phyloP scores from a whole-genome alignment of 176 grass and related monocot genomes.

The Eragrostis curvula region DNA sequence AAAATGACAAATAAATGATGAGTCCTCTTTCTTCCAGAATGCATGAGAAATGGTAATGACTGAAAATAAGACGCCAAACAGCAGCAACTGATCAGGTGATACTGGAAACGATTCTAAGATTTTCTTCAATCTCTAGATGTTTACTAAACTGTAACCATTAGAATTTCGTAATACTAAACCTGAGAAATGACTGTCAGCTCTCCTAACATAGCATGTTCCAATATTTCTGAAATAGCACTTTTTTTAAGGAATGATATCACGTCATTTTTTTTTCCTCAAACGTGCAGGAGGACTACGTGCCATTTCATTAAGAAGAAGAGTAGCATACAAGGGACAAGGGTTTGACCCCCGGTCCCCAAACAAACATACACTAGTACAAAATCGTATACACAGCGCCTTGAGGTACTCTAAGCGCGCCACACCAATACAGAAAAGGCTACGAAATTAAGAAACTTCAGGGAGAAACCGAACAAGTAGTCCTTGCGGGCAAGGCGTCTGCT shows the following conservation, averaged over 20 bases:
- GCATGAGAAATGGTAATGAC: background rate
- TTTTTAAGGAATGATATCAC: background rate
- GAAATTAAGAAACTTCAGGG: no score
- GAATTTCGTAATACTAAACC: background rate
- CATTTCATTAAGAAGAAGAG: no score
- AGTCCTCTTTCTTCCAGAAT: background rate
- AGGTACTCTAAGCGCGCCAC: no score
- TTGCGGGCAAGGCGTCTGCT: no score
- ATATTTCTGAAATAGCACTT: conserved; percentile 2
- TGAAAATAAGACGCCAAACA: background rate
- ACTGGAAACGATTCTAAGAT: background rate
- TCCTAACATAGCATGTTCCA: background rate
- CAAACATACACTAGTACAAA: no score
- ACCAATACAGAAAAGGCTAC: no score
- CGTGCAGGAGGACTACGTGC: no score
- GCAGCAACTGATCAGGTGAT: background rate
- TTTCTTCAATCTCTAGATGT: background rate
- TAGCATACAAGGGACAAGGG: no score
- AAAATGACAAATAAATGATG: background rate
- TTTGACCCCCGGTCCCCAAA: no score
- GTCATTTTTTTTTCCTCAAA: no score
- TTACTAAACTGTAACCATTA: background rate
- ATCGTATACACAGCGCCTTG: no score
- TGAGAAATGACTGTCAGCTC: background rate
- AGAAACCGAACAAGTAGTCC: no score